phyloP scores from a whole-genome alignment of 306 rosid species.

The Pyrus bretschneideri region DNA sequence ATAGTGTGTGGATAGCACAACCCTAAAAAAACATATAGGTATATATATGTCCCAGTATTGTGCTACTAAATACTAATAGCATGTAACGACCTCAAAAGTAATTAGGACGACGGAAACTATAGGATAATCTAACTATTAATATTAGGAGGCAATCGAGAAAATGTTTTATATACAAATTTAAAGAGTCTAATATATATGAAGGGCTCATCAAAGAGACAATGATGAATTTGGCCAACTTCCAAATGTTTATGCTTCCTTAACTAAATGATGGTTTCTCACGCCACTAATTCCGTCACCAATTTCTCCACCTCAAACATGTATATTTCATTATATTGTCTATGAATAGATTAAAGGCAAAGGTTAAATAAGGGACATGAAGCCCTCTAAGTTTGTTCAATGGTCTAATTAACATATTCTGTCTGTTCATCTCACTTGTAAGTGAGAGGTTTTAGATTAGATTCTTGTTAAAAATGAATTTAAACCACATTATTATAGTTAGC shows the following conservation, averaged over 20 bases:
- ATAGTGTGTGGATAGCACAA: no score
- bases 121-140: not conserved
- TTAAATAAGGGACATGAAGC: conserved; percentile 18
- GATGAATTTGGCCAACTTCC: conserved; percentile 22
- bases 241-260: not conserved
- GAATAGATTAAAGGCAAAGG: conserved; percentile 23
- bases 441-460: no score
- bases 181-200: not conserved
- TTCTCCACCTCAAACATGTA: conserved; percentile 16
- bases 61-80: not conserved
- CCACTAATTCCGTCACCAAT: conserved; percentile 34
- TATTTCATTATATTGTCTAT: conserved; percentile 29
- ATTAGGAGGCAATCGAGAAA: not conserved
- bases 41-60: not conserved
- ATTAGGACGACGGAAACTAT: not conserved
- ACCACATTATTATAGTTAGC: no score
- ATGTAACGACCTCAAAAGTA: no score
- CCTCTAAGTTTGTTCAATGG: not conserved
- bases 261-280: conserved; percentile 32
- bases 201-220: not conserved
- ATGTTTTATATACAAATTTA: not conserved
- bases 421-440: no score
- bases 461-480: no score
- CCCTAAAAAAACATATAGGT: no score
- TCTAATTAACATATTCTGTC: not conserved